These are phyloP conservation scores for Colletotrichum tanaceti DNA, from an alignment of 2,329 filamentous ascomycete genomes.

Conservation along the genomic window DNA sequence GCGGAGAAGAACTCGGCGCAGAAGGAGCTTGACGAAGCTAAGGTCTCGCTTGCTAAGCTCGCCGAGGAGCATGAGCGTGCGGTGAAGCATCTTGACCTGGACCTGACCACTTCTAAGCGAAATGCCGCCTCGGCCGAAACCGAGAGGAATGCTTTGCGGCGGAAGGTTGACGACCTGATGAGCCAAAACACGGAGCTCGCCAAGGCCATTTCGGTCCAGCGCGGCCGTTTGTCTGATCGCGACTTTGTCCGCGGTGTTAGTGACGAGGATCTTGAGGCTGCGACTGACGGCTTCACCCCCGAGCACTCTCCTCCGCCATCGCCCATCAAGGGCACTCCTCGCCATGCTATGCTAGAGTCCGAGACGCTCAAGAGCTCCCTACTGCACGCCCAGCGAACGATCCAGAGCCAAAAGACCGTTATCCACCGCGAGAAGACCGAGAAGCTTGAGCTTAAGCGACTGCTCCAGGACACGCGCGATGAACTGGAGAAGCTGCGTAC, in stretches of 20 bases:
- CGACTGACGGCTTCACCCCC: conserved; percentile 77
- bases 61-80: conserved; percentile 81
- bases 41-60: conserved; percentile 80
- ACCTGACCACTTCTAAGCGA: conserved; percentile 85
- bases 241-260: conserved; percentile 69
- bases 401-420: conserved; percentile 93
- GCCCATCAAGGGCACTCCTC: conserved; percentile 89
- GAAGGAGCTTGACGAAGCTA: conserved; percentile 91
- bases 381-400: conserved; percentile 94
- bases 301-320: conserved; percentile 93
- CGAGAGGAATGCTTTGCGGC: conserved; percentile 81
- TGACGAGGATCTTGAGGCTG: conserved; percentile 73
- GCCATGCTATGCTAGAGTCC: conserved; percentile 91
- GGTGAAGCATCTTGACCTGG: conserved; percentile 88
- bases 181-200: conserved; percentile 92
- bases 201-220: conserved; percentile 79
- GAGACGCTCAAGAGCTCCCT: conserved; percentile 96
- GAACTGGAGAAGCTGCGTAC: conserved; percentile 81
- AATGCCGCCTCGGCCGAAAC: conserved; percentile 81
- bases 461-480: conserved; percentile 94
- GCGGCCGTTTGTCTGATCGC: conserved; percentile 74
- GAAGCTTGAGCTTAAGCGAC: conserved; percentile 93
- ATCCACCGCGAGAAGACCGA: conserved; percentile 98
- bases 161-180: conserved; percentile 87
- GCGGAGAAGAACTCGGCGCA: conserved; percentile 82